Evolutionary conservation across 805 yeast species (phyloP), one percentile per base, ranked within the genome.

Genomic region (Lipomyces sp.): DNA sequence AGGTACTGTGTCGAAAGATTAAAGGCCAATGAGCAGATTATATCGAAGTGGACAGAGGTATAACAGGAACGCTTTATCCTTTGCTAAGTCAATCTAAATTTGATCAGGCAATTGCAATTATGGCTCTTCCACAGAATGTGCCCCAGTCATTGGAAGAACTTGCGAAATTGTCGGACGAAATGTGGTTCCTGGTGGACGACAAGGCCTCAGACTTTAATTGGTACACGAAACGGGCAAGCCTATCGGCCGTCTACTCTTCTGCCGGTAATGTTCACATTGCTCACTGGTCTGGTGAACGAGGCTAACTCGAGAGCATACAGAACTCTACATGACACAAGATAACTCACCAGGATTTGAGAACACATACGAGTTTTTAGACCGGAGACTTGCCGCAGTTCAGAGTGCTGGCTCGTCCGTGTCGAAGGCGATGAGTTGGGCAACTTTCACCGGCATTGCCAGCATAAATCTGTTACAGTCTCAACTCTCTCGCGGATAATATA

Each of bases 221-320:
- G 99, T 94, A 94, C 77, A 81, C 96, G n/a, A 90, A 92, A 75
- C 82, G 99, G 70, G 79, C 89, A 15, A 84, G 90, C 7, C 75
- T 94, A 15, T 84, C 90, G 32, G 82, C 89, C 1, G 83, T 89
- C 1, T 91, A 90, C 76, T 89, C 90, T 2, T 85, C 88, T 50
- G 67, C 75, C 2, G 72, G 72, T 69, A 50, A 24, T 64, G 24
- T 37, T n/a, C 10, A 2, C 42, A 11, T 53, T 34, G 30, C 8
- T 18, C n/a, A 24, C 53, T 13, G 34, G 54, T 35, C 29, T 42
- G 13, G 10, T 30, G 13, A 35, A 29, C 18, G 32, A 18, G 29
- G 15, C 54, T 29, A n/a, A 34, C 42, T 24, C 32, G 15, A 29
- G 50, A 54, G 33, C 18, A 11, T 13, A 10, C 33, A 51, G 98